Conservation (phyloP, 495 filamentous ascomycete genomes). For the Pyrenula massariospora region DNA sequence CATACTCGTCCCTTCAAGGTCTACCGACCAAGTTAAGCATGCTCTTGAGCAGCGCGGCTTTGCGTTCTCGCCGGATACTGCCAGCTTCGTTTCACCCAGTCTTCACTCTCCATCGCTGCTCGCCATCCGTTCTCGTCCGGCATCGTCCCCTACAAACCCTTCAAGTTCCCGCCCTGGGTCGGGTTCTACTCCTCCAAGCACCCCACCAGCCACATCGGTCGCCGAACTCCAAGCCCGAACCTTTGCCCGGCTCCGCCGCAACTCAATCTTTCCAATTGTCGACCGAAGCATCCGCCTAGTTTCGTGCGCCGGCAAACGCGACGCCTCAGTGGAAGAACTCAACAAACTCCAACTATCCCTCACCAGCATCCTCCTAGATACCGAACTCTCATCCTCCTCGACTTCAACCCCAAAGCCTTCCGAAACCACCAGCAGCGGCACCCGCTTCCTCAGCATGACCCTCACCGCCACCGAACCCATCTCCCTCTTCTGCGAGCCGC, state of each 20-base stretch:
- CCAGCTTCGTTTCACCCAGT: slow-evolving; percentile 23
- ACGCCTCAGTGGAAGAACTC: slow-evolving; percentile 28
- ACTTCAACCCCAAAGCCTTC: slow-evolving; percentile 30
- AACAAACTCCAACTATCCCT: slow-evolving; percentile 32
- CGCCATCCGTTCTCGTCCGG: slow-evolving; percentile 5
- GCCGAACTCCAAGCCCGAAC: slow-evolving; percentile 73
- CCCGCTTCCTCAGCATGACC: slow-evolving; percentile 76
- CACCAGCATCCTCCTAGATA: slow-evolving; percentile 40
- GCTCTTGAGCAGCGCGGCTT: slow-evolving; percentile 74
- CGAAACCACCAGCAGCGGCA: background rate
- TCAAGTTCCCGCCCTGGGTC: slow-evolving; percentile 1
- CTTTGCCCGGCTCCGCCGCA: slow-evolving; percentile 61
- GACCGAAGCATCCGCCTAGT: slow-evolving; percentile 59
- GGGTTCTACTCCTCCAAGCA: slow-evolving; percentile 43
- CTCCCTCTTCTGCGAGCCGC: slow-evolving; percentile 68
- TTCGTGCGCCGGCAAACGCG: slow-evolving; percentile 65
- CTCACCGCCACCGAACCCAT: slow-evolving; percentile 70
- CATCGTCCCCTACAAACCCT: slow-evolving; percentile 16
- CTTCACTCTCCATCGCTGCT: background rate
- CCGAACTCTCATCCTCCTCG: slow-evolving; percentile 31
- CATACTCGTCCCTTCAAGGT: slow-evolving; percentile 75
- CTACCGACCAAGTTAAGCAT: slow-evolving; percentile 58
- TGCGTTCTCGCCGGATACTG: slow-evolving; percentile 57
- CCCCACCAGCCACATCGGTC: slow-evolving; percentile 65
- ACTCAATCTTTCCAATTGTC: slow-evolving; percentile 62